Evolutionary conservation across 176 grass and related monocot genomes (phyloP).

Genomic region (Luzula sylvatica): DNA sequence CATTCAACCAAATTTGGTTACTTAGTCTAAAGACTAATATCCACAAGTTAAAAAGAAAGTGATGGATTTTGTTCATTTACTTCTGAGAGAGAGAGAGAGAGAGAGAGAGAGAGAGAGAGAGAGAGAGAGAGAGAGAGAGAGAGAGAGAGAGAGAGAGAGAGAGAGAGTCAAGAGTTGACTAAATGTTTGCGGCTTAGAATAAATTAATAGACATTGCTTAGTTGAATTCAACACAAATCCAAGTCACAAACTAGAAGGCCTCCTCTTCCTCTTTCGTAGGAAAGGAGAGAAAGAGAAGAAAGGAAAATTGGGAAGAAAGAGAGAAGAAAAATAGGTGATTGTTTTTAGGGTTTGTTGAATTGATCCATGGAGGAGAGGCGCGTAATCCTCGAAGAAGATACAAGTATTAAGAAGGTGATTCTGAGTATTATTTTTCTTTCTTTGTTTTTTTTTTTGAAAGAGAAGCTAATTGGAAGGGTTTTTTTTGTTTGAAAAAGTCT

Average conservation of each 20-base stretch:
- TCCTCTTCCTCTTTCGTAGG: constrained; percentile 11
- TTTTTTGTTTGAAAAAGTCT: background rate
- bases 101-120: constrained; percentile 15
- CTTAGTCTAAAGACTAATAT: too few relatives aligned
- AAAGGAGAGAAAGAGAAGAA: constrained; percentile 3
- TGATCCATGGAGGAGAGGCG: background rate
- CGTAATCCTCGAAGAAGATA: constrained; percentile 7
- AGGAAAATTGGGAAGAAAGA: background rate
- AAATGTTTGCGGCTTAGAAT: constrained; percentile 23
- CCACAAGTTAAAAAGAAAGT: too few relatives aligned
- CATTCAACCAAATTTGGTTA: too few relatives aligned
- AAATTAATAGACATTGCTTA: background rate
- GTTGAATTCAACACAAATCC: constrained; percentile 21
- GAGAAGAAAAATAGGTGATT: background rate
- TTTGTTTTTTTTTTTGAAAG: background rate
- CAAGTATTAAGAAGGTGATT: constrained; percentile 13
- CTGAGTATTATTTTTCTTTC: background rate
- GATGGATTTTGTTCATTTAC: too few relatives aligned
- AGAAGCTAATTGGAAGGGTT: background rate
- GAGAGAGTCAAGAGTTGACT: constrained; percentile 22
- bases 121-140: background rate
- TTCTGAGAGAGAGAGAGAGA: background rate
- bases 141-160: background rate
- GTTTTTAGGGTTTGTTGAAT: background rate
- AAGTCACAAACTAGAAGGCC: constrained; percentile 1